Evolutionary conservation across 805 yeast species (phyloP).

Genomic region (Candida glaebosa): DNA sequence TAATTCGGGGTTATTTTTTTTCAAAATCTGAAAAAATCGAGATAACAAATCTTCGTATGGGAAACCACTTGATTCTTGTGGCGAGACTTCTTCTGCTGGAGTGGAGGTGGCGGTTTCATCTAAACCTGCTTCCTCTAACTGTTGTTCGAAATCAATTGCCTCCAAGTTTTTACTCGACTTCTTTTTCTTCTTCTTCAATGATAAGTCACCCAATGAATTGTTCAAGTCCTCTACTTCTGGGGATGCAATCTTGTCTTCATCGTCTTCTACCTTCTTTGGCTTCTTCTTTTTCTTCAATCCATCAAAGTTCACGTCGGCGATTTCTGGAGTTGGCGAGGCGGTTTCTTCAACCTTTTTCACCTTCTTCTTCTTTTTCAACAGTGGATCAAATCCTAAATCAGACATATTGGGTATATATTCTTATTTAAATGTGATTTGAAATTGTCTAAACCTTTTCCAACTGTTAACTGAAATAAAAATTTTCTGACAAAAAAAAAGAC

Average conservation of each 20-base stretch:
- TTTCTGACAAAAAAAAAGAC: slow-evolving; percentile 6
- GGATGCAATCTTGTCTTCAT: slow-evolving; percentile 18
- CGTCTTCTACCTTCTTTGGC: slow-evolving; percentile 46
- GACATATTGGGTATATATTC: slow-evolving; percentile 25
- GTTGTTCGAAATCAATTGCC: slow-evolving; percentile 81
- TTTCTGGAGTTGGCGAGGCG: slow-evolving; percentile 27
- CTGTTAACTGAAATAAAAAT: background rate
- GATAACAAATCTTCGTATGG: slow-evolving; percentile 75
- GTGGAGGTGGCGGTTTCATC: slow-evolving; percentile 35
- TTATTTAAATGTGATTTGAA: too few species aligned
- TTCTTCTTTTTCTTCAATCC: slow-evolving; percentile 79
- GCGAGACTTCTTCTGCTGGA: slow-evolving; percentile 21
- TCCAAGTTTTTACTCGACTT: slow-evolving; percentile 53
- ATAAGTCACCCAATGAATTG: slow-evolving; percentile 37
- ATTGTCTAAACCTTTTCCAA: background rate
- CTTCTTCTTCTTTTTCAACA: slow-evolving; percentile 79
- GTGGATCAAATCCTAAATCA: slow-evolving; percentile 69
- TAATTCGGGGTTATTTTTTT: slow-evolving; percentile 93
- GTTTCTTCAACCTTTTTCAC: slow-evolving; percentile 40
- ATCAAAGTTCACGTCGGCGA: slow-evolving; percentile 56
- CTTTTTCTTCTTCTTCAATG: slow-evolving; percentile 78
- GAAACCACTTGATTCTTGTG: slow-evolving; percentile 49
- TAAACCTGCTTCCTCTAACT: slow-evolving; percentile 86
- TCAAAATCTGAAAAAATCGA: slow-evolving; percentile 82
- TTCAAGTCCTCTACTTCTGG: slow-evolving; percentile 27